Base-by-base conservation (phyloP, 2,329 filamentous ascomycete species). In the Hypoxylon sp. region DNA sequence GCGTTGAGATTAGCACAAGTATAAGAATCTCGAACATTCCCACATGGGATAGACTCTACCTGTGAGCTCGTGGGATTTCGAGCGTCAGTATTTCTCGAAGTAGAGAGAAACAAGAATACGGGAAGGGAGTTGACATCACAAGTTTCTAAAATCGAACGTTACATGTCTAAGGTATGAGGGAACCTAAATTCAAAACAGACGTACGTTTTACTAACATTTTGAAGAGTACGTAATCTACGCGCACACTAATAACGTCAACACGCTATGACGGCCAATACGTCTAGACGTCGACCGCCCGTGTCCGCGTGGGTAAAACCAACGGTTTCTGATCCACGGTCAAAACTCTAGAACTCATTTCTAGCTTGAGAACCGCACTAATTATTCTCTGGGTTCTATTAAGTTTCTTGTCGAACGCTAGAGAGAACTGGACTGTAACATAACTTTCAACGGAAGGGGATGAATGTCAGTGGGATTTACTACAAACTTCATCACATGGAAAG, bases 251-350 rank as follows among this genome's bases (percentile, higher is more conserved):
- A 13, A 22, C 13, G 17, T 44, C 19, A 55, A 47, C 22, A 33
- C 8, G 46, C 29, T 29, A 58, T 61, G 52, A 19, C 17, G 6
- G 29, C 6, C 5, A 6, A 42, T 22, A 37, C 51, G 44, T 26
- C 57, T 39, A 33, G 35, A 54, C 33, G 13, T 37, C 24, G n/a
- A 33, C 42, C 42, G 35, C 17, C 31, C 42, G 53, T 66, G 62
- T 42, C 53, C 48, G 13, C 39, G 24, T 52, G 22, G 44, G 22
- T 39, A 26, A 37, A 22, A n/a, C 48, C 5, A 54, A 59, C 37
- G 58, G 17, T 55, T 44, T 51, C 39, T 13, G n/a, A 50, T 54
- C 22, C 22, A n/a, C 37, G 31, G 55, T 24, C 10, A 50, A 48
- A 61, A 37, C 37, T 35, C 55, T 31, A 42, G 14, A 24, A 22